phyloP scores from a whole-genome alignment of 108 stramenopile species.

The Mediolabrus comicus region DNA sequence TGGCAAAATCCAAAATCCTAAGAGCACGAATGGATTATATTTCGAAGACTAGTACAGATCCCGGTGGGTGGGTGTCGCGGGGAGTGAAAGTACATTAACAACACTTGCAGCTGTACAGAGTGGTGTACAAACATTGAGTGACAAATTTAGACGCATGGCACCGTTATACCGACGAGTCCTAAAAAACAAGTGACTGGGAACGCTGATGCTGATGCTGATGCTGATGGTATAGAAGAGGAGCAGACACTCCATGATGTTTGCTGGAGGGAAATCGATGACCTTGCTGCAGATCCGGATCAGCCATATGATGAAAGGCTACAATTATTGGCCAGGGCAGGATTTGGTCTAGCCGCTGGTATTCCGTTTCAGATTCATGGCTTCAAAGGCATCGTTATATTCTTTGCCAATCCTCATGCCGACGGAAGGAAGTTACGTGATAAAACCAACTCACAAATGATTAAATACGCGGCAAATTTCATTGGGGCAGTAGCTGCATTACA shows the following conservation, averaged over 20 bases:
- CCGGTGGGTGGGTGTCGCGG: slow-evolving; percentile 9
- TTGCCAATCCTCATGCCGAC: slow-evolving; percentile 14
- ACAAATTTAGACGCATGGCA: not conserved
- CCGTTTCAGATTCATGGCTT: slow-evolving; percentile 10
- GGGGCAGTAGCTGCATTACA: slow-evolving; percentile 9
- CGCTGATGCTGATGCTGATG: too few species aligned
- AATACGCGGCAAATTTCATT: slow-evolving; percentile 7
- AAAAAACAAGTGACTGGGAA: too few species aligned
- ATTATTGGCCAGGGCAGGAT: slow-evolving; percentile 14
- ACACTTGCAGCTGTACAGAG: not conserved
- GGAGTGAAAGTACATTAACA: not conserved
- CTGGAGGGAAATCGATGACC: slow-evolving; percentile 10
- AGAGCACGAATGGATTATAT: slow-evolving; percentile 5
- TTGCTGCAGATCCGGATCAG: slow-evolving; percentile 16
- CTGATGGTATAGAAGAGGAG: not conserved
- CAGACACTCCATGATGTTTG: not conserved
- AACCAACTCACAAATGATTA: slow-evolving; percentile 12
- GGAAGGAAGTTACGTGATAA: not conserved
- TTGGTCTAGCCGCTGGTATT: slow-evolving; percentile 10
- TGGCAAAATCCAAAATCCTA: too few species aligned
- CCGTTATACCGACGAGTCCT: too few species aligned
- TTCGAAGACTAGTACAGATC: not conserved
- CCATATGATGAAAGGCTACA: slow-evolving; percentile 20
- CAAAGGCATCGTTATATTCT: slow-evolving; percentile 14
- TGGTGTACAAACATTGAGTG: not conserved